Base-by-base conservation (phyloP, 164 flowering plant species). In the Santalum album region DNA sequence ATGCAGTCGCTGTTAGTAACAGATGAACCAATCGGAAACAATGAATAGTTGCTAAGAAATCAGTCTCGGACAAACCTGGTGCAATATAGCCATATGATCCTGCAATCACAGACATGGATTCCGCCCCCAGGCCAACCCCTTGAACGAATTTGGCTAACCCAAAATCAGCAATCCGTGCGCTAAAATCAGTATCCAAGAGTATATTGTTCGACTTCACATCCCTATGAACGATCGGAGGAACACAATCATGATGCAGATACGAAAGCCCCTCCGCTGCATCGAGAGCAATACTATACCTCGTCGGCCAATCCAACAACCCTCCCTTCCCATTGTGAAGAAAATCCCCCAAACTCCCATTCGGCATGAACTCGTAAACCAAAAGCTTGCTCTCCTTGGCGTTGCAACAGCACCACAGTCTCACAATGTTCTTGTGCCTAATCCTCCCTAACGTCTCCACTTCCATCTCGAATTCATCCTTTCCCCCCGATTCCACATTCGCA, bases 51-150 rank as follows among this genome's bases (percentile, higher is more conserved):
- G 49, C 9, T 11, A 51, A 46, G 48, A 2, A 45, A 17, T 29
- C 34, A 29, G 34, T 9, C 15, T 2, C 10, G 1, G 32, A 58
- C 66, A 44, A 45, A 86, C 95, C 95, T 76, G 90, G 95, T 61
- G 95, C 95, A 53, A 86, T 86, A 63, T 83, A 86, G 45, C 95
- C 90, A 55, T 79, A 83, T 3, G 95, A 86, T 38, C 95, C 95
- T 1, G 85, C 89, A 27, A 86, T 75, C 7, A 61, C 75, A 49
- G 90, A 81, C 95, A 83, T 83, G 25, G 81, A 72, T 49, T 79
- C 75, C 2, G 16, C 57, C 29, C 67, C 77, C 42, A 74, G 75
- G 18, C 68, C 72, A 15, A 54, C 49, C 2, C 42, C 61, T n/a
- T 63, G 68, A 48, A 73, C 59, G 39, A 66, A 69, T 54, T 83